Evolutionary conservation across 2,329 filamentous ascomycete genomes (phyloP), one percentile per base, ranked within the genome.

Genomic region (Alternaria atra): DNA sequence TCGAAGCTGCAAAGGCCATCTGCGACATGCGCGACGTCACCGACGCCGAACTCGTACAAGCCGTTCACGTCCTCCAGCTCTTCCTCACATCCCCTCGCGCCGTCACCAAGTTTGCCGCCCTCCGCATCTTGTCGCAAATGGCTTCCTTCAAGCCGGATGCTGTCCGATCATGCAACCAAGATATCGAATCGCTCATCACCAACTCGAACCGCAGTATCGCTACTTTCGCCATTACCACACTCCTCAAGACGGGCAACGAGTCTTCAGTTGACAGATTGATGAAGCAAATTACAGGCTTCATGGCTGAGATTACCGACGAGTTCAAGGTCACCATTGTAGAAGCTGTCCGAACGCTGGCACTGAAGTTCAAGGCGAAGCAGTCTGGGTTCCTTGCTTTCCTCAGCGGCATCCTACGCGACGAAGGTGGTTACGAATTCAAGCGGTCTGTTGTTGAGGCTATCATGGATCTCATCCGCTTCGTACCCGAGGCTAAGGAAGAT

Each of bases 321-420:
- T 99, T 99, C 86, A 99, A 98, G 85, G 97, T 99, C 70, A 99
- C 95, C n/a, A 97, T 99, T 73, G 94, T 99, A 43, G 95, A 99
- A 80, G 95, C 95, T 42, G 97, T 99, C 75, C 91, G 95, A 63
- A 98, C 95, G 4, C 84, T 99, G 40, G 98, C 94, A 79, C 85
- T 99, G 71, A 99, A 99, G 82, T 99, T 99, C 83, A 95, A 95
- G 34, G 94, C 88, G 83, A 99, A 99, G 83, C 95, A 99, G 82
- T 94, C 94, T 47, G 94, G 93, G 64, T 98, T 99, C 94, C 89
- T 99, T 53, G 89, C 92, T 52, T 99, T 99, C 88, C 87, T 99
- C 48, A 97, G 94, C 74, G 92, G 94, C n/a, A 97, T 98, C 60
- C 84, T 99, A 53, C 89, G 95, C 29, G 95, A 99, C 71, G 95